Base-by-base conservation (phyloP, 1,139 yeast genomes). In the Hansenula anomala region DNA sequence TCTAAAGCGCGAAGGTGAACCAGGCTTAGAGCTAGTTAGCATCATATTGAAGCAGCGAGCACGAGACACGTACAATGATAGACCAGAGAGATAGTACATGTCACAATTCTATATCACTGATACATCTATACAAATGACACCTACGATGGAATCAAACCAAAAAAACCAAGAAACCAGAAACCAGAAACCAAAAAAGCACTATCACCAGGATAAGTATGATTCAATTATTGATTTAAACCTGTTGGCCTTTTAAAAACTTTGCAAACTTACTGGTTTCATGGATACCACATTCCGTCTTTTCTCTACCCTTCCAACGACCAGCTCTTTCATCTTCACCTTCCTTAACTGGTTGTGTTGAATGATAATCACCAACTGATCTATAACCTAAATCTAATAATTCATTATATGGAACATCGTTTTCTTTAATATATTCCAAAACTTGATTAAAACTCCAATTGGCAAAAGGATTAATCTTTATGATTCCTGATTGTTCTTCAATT, bases 281-380 rank as follows among this genome's bases (percentile, higher is more conserved):
- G 41, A 92, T 89, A 2, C 98, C 98, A 63, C 98, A 92, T 59
- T 92, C 98, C 1, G 96, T 88, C 66, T 92, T 92, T 6, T 79
- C 73, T 59, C 83, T 76, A 3, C 97, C 97, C 68, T 85, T 84
- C 98, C 98, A 92, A 54, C 98, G 75, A 1, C 98, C 98, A 24
- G 95, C 79, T 50, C 98, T 75, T 59, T 92, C 98, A 58, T 90
- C 97, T 56, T 88, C 97, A 6, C 94, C 96, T 35, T 85, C 96
- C 11, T 69, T 76, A 11, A 88, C 95, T 1, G 97, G 97, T 30
- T 66, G 78, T 0, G 98, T 92, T 1, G 96, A 86, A 61, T 92
- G 98, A 78, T 92, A 92, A 62, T 92, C 98, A 1, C 98, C 98
- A 17, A 92, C 75, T 0, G 96, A 85, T 54, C 89, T 81, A 62